phyloP scores from a whole-genome alignment of 495 filamentous ascomycete species.

The Oidiodendron maius region DNA sequence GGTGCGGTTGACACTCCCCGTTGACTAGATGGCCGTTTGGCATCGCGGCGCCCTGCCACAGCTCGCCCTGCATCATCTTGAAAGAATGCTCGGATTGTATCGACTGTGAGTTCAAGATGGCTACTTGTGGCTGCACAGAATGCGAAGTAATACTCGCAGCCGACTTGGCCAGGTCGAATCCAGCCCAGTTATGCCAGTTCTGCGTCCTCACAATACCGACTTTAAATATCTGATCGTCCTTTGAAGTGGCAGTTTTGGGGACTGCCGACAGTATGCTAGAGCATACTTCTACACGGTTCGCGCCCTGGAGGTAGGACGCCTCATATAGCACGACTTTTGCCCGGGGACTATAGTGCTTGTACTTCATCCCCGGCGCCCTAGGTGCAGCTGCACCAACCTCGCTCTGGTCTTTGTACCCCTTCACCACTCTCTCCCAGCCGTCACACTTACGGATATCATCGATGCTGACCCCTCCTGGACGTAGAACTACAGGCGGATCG shows the following conservation, averaged over 20 bases:
- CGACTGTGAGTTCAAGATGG: conserved; percentile 1
- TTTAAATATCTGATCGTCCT: conserved; percentile 28
- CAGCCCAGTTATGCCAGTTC: conserved; percentile 29
- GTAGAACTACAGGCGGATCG: conserved; percentile 70
- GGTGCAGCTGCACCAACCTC: conserved; percentile 53
- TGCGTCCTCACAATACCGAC: conserved; percentile 44
- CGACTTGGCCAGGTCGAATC: conserved; percentile 2
- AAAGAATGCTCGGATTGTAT: conserved; percentile 15
- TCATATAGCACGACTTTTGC: conserved; percentile 85
- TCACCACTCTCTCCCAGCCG: conserved; percentile 73
- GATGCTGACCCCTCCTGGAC: conserved; percentile 87
- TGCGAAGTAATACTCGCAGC: not conserved
- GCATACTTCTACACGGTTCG: not conserved
- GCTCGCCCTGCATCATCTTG: conserved; percentile 26
- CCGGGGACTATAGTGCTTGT: conserved; percentile 92
- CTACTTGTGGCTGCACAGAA: not conserved
- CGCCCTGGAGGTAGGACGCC: conserved; percentile 4
- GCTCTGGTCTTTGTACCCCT: conserved; percentile 67
- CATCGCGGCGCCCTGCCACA: conserved; percentile 23
- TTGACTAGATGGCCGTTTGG: conserved; percentile 1
- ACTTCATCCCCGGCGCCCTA: conserved; percentile 96
- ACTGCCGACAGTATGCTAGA: conserved; percentile 3
- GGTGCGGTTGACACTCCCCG: conserved; percentile 4
- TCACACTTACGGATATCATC: conserved; percentile 67
- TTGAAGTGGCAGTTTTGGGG: conserved; percentile 1